Percentiles rank a stretch among this genome's conserved stretches.
These are phyloP conservation scores for Sergeia podlipaevii DNA, from an alignment of 208 protist genomes.

Conservation along the genomic window DNA sequence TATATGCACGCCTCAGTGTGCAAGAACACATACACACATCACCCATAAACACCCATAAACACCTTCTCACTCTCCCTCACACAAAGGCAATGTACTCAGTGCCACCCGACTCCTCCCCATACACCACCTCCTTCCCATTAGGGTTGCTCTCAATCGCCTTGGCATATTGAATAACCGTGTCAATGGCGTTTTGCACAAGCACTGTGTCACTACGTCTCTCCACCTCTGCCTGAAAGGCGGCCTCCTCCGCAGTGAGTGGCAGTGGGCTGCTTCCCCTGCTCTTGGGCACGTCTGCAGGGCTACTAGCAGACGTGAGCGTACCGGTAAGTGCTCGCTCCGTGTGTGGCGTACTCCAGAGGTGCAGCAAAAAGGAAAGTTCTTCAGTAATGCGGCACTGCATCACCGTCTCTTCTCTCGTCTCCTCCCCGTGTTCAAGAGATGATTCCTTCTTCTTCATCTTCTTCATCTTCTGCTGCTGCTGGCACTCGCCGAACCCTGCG, in stretches of 20 bases:
- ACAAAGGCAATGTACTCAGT: slow-evolving; percentile 24
- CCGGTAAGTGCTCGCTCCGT: slow-evolving; percentile 2
- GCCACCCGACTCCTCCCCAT: slow-evolving; percentile 3
- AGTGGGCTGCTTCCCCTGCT: neutral
- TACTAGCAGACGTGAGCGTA: neutral
- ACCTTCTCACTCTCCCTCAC: slow-evolving; percentile 1
- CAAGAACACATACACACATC: too few species aligned
- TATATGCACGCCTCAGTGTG: too few species aligned
- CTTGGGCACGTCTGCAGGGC: neutral
- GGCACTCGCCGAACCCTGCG: too few species aligned
- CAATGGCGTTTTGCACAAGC: slow-evolving; percentile 21
- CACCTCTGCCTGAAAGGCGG: slow-evolving; percentile 4
- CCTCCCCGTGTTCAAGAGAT: too few species aligned
- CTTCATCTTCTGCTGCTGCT: too few species aligned
- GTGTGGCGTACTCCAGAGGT: slow-evolving; percentile 10
- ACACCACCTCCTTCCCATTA: slow-evolving; percentile 10
- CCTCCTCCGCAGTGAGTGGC: neutral
- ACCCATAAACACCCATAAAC: neutral
- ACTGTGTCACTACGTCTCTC: slow-evolving; percentile 22
- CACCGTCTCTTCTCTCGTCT: too few species aligned
- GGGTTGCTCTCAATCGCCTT: slow-evolving; percentile 21
- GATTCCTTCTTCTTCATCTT: too few species aligned
- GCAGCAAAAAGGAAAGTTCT: slow-evolving; percentile 4
- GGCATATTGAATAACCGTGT: slow-evolving; percentile 25
- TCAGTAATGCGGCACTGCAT: too few species aligned